Evolutionary conservation across 805 yeast species (phyloP), one percentile per base, ranked within the genome.

Genomic region (Peterozyma xylosa): DNA sequence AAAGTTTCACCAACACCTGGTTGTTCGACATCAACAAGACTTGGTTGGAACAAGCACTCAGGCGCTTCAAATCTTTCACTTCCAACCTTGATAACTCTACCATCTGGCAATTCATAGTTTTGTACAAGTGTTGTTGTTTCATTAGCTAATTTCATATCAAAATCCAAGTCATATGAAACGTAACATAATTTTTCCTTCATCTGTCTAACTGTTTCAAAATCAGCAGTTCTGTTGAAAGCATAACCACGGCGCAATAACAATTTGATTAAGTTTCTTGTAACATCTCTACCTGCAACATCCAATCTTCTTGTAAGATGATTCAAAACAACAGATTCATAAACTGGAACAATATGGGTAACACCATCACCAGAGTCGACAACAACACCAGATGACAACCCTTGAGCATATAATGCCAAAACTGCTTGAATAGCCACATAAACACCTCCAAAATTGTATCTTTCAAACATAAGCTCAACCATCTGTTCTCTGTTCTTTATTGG

Each of bases 291-390:
- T 4, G 99, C 99, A 48, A 93, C 96, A 63, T 93, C 96, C 55
- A 93, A 71, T 61, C 99, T 80, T 58, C 83, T 78, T 15, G 96
- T 91, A 56, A 88, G 73, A 64, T 93, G 98, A 63, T 87, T 91
- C 60, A 93, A 76, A n/a, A 93, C 99, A 37, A 87, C 96, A 5
- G 95, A 83, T 67, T 93, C 98, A 63, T 93, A 93, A 35, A 93
- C 99, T 17, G 99, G 99, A 37, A 93, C 97, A 64, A 93, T 84
- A 61, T 93, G 99, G 3, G 99, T 93, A 39, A 91, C 99, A 67
- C 98, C 98, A 62, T 90, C 98, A 58, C 99, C 99, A 3, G 96
- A 88, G 64, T 93, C 99, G 17, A 93, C 98, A 46, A 93, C 99
- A 15, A 93, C 98, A 55, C 99, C 99, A 0, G 96, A 86, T 21